phyloP scores from a whole-genome alignment of 768 basidiomycete species.

The Udeniomyces megalosporus region DNA sequence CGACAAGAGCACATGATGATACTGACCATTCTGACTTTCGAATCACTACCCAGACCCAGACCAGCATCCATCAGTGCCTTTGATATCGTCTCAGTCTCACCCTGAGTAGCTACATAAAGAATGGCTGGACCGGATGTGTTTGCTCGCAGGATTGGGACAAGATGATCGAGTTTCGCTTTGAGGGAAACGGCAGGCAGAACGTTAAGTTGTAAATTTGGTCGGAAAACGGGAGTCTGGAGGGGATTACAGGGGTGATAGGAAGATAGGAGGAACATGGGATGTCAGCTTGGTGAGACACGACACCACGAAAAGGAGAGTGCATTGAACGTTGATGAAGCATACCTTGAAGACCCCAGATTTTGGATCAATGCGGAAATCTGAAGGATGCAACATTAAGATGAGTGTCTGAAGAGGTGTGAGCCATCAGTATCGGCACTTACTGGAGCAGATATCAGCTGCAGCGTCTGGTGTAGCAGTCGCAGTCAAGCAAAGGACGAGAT shows the following conservation, averaged over 20 bases:
- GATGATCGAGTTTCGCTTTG: slow-evolving; percentile 29
- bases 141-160: slow-evolving; percentile 31
- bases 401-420: too few species aligned
- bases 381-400: not conserved
- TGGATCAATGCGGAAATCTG: slow-evolving; percentile 32
- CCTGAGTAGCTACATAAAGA: slow-evolving; percentile 37
- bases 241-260: not conserved
- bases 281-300: too few species aligned
- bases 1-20: too few species aligned
- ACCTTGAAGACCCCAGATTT: slow-evolving; percentile 32
- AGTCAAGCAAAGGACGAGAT: slow-evolving; percentile 36
- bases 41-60: not conserved
- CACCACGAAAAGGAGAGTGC: too few species aligned
- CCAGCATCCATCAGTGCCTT: not conserved
- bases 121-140: slow-evolving; percentile 28
- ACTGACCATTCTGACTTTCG: too few species aligned
- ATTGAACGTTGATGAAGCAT: too few species aligned
- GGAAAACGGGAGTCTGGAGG: slow-evolving; percentile 32
- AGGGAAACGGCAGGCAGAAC: slow-evolving; percentile 20
- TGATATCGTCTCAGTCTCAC: slow-evolving; percentile 31
- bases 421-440: not conserved
- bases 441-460: not conserved
- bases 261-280: too few species aligned
- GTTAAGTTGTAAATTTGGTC: slow-evolving; percentile 31
- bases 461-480: slow-evolving; percentile 34